A percentile compares a stretch with the other conserved stretches of the same genome.
These are phyloP conservation scores for Boletus reticuloceps DNA, from an alignment of 768 basidiomycete genomes.

Conservation along the genomic window DNA sequence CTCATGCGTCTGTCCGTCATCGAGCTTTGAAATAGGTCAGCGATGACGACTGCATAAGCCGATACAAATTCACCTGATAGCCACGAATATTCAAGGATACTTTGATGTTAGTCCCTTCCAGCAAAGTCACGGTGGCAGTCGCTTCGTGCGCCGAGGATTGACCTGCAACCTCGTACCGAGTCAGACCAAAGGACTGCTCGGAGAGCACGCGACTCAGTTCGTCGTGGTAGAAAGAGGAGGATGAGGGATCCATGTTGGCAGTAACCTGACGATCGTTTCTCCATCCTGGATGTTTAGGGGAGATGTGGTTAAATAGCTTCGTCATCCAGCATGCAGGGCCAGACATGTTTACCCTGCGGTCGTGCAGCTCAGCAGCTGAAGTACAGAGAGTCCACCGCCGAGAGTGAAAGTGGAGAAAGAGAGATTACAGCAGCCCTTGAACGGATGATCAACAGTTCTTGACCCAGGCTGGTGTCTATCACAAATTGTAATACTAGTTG, in stretches of 20 bases:
- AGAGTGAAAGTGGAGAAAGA: constrained; percentile 9
- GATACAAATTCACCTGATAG: constrained; percentile 45
- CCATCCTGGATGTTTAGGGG: constrained; percentile 16
- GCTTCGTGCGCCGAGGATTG: constrained; percentile 45
- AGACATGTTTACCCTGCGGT: constrained; percentile 20
- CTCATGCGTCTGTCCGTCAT: constrained; percentile 43
- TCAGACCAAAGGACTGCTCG: constrained; percentile 59
- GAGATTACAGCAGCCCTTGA: constrained; percentile 19
- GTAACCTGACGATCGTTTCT: constrained; percentile 4
- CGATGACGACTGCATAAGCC: background rate
- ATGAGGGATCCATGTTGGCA: constrained; percentile 17
- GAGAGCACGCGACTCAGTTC: constrained; percentile 55
- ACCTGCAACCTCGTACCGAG: constrained; percentile 40
- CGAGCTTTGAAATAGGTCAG: constrained; percentile 23
- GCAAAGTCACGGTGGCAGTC: constrained; percentile 48
- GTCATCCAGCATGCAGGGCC: constrained; percentile 23
- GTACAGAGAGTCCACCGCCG: constrained; percentile 11
- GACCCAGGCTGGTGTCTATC: constrained; percentile 33
- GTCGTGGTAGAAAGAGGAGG: constrained; percentile 32
- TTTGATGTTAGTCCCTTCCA: constrained; percentile 51
- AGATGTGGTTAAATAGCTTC: constrained; percentile 28
- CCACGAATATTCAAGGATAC: constrained; percentile 53
- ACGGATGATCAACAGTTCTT: constrained; percentile 16
- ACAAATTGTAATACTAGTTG: constrained; percentile 11
- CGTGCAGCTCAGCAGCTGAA: background rate